phyloP scores from a whole-genome alignment of 306 rosid species.

The Prunus armeniaca region DNA sequence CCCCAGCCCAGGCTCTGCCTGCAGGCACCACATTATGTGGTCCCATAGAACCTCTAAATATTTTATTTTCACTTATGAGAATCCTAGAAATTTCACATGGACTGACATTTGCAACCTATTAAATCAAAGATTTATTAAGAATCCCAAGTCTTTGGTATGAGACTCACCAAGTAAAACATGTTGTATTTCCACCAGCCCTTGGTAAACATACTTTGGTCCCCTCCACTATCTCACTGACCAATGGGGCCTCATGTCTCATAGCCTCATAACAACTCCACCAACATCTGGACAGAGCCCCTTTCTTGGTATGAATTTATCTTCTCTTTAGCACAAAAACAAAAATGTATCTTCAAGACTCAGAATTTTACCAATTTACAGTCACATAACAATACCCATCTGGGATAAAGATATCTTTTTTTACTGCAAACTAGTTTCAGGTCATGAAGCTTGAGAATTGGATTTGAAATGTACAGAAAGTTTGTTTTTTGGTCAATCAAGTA shows the following conservation, averaged over 20 bases:
- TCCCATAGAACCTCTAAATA: background rate
- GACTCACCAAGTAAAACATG: background rate
- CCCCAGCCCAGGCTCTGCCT: background rate
- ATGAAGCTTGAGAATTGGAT: no score
- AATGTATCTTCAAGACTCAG: no score
- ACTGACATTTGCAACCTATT: background rate
- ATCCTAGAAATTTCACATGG: constrained; percentile 20
- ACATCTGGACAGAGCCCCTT: background rate
- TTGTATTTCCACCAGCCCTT: background rate
- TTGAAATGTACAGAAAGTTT: no score
- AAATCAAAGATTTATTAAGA: background rate
- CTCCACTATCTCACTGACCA: background rate
- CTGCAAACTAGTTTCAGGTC: no score
- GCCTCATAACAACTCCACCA: background rate
- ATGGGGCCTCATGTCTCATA: background rate
- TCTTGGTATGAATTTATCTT: background rate
- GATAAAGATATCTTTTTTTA: no score
- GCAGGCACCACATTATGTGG: background rate
- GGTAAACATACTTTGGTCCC: background rate
- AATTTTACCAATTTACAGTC: no score
- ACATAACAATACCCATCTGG: no score
- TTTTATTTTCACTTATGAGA: background rate
- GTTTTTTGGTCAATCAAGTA: no score
- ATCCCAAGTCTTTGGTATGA: background rate
- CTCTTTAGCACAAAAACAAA: no score